Conservation (phyloP, 176 grass and related monocot genomes). For the Ampelocalamus luodianensis region DNA sequence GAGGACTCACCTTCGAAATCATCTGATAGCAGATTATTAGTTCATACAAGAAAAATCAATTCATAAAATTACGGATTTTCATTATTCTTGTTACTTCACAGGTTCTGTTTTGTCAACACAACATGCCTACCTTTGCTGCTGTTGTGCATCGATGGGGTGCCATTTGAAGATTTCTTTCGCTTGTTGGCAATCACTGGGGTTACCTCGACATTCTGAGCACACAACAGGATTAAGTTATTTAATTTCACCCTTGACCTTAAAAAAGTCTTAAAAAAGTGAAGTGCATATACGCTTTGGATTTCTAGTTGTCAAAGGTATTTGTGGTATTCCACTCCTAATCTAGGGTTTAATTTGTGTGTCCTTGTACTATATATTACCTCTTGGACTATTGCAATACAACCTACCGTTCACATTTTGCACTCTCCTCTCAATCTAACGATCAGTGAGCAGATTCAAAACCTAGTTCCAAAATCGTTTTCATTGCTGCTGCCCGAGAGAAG, state of each 20-base stretch:
- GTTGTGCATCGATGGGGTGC: not conserved
- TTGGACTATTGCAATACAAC: too few relatives aligned
- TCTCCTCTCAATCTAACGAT: too few relatives aligned
- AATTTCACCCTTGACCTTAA: not conserved
- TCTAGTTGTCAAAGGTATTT: not conserved
- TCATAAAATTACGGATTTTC: not conserved
- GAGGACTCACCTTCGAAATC: constrained; percentile 28
- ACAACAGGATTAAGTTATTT: constrained; percentile 8
- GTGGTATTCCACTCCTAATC: too few relatives aligned
- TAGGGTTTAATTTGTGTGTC: too few relatives aligned
- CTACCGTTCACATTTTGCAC: too few relatives aligned
- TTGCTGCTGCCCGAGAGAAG: too few relatives aligned
- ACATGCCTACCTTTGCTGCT: constrained; percentile 31
- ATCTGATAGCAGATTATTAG: constrained; percentile 37
- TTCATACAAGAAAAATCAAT: constrained; percentile 14
- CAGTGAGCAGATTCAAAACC: too few relatives aligned
- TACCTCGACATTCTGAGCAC: constrained; percentile 23
- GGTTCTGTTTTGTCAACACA: not conserved
- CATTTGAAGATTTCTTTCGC: constrained; percentile 15
- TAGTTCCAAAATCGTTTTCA: too few relatives aligned
- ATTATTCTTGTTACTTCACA: not conserved
- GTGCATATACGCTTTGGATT: constrained; percentile 17
- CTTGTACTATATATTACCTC: too few relatives aligned
- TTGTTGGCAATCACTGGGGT: constrained; percentile 9
- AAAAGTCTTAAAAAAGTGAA: not conserved